Conservation (phyloP, 225 moss, liverwort and hornwort species). For the Ulota crispa region DNA sequence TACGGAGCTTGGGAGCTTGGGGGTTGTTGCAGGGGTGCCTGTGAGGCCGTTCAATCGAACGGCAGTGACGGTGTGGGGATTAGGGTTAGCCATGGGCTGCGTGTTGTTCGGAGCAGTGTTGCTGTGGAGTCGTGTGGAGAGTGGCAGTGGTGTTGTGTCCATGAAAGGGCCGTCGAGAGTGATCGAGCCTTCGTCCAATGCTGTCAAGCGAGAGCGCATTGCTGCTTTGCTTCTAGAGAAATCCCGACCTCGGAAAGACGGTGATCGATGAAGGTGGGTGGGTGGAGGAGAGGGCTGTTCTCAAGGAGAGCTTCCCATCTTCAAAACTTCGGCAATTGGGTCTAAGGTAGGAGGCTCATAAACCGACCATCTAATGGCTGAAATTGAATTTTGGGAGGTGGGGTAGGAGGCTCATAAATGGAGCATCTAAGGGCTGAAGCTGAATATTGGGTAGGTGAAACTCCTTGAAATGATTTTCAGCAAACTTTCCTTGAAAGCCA, state of each 20-base stretch:
- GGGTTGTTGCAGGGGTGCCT: not conserved
- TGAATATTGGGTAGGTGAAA: too few relatives aligned
- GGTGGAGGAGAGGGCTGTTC: too few relatives aligned
- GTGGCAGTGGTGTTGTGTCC: slow-evolving; percentile 24
- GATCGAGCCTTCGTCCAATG: slow-evolving; percentile 79
- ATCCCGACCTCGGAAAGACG: slow-evolving; percentile 47
- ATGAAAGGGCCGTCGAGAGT: slow-evolving; percentile 76
- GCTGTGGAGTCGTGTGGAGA: slow-evolving; percentile 81
- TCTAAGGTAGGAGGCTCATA: too few relatives aligned
- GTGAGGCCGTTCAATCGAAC: slow-evolving; percentile 65
- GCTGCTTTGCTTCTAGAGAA: slow-evolving; percentile 91
- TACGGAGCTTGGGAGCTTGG: not conserved
- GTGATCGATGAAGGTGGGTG: slow-evolving; percentile 14
- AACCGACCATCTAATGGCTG: too few relatives aligned
- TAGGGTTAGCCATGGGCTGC: slow-evolving; percentile 87
- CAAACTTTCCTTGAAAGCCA: too few relatives aligned
- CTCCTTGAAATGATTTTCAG: too few relatives aligned
- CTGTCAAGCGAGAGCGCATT: slow-evolving; percentile 85
- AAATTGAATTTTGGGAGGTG: too few relatives aligned
- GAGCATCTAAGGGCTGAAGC: too few relatives aligned
- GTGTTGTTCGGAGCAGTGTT: slow-evolving; percentile 83
- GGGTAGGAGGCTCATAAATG: too few relatives aligned
- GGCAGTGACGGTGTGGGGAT: slow-evolving; percentile 87
- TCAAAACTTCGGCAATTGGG: slow-evolving; percentile 1
- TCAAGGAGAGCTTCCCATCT: not conserved